Evolutionary conservation across 805 yeast species (phyloP).

Genomic region (Suhomyces emberorum): DNA sequence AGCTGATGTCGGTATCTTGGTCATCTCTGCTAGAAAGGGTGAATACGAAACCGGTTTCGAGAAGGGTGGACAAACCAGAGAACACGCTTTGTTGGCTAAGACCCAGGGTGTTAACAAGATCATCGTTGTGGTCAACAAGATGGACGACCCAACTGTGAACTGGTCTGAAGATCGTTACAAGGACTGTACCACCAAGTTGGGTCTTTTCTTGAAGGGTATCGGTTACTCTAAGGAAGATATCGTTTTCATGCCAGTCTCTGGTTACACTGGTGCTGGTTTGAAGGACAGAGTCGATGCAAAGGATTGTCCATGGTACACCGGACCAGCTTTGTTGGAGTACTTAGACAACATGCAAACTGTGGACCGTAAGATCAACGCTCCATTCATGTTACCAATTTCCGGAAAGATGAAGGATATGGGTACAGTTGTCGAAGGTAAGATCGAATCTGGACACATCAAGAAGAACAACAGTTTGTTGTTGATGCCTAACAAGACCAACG

Average conservation of each 20-base stretch:
- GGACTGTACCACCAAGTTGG: conserved; percentile 87
- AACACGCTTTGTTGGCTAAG: conserved; percentile 95
- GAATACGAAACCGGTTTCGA: conserved; percentile 99
- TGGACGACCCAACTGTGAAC: conserved; percentile 96
- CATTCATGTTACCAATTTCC: conserved; percentile 95
- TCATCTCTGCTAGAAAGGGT: conserved; percentile 97
- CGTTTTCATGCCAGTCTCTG: conserved; percentile 94
- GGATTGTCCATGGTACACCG: conserved; percentile 89
- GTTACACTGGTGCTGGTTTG: conserved; percentile 95
- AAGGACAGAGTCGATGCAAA: conserved; percentile 73
- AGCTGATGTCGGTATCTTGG: conserved; percentile 97
- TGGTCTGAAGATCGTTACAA: conserved; percentile 97
- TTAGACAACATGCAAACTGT: conserved; percentile 78
- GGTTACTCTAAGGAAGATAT: conserved; percentile 90
- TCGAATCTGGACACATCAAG: conserved; percentile 91
- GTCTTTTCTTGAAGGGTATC: conserved; percentile 74
- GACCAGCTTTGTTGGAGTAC: conserved; percentile 88
- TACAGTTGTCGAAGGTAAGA: conserved; percentile 96
- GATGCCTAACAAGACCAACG: conserved; percentile 87
- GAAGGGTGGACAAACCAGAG: conserved; percentile 98
- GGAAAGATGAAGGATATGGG: conserved; percentile 97
- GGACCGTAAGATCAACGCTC: conserved; percentile 86
- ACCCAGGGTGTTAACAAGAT: conserved; percentile 96
- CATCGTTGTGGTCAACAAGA: conserved; percentile 92
- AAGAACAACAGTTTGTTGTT: conserved; percentile 71